Evolutionary conservation across 306 rosid species (phyloP), one percentile per base, ranked within the genome.

Genomic region (Medicago truncatula): DNA sequence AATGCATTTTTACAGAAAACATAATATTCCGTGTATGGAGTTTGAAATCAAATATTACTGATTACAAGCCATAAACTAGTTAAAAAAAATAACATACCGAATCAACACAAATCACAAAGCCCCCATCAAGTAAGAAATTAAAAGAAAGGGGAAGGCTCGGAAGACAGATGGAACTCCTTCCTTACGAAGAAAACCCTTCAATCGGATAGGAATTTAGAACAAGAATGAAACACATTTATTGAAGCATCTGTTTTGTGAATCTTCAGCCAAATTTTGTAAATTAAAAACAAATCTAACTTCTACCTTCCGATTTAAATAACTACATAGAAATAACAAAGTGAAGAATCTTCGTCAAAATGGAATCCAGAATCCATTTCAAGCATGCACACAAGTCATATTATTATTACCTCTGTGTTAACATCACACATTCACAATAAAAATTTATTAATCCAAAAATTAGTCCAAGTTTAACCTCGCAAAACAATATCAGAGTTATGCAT

Each of bases 211-310:
- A 10, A 50, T 50, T 61, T n/a, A 15, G 1, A 65, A 70, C 44
- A 59, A 76, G 14, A 66, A 28, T 16, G 8, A 47, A 36, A 14
- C 71, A 60, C 14, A 58, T 43, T 58, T 13, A 38, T 21, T 14
- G 46, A 61, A 50, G 36, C 9, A n/a, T 52, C 38, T 23, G 25
- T 54, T 43, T 73, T 17, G 9, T 34, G 28, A 31, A 73, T 65
- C 70, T 73, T 73, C 17, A 43, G 11, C 60, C 69, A 72, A 64
- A 72, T 67, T 64, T 71, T 20, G 60, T 60, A 41, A 58, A 65
- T 39, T 57, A 31, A 11, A 20, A 20, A 9, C 9, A 34, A 49
- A 40, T 44, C 56, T 40, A 50, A 46, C 8, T 4, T 4, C 52
- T 21, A 31, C 40, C 64, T 8, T 9, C 38, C 53, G n/a, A 12